Evolutionary conservation across 345 rosid species (phyloP).

Genomic region (thale cress (Arabidopsis thaliana)): DNA sequence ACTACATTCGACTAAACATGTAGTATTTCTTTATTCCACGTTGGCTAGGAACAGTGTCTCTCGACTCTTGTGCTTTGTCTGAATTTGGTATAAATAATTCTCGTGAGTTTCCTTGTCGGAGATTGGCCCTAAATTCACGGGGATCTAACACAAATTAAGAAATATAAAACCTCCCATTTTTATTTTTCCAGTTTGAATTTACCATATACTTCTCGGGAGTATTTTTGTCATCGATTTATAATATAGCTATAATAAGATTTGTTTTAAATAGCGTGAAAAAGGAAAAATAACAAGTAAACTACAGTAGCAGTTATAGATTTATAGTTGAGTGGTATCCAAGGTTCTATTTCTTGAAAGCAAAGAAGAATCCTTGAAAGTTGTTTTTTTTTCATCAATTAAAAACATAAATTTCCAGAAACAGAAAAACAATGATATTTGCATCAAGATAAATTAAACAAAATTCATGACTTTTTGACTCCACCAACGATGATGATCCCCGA

Average conservation of each 20-base stretch:
- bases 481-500: no score
- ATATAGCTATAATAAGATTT: not conserved
- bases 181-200: no score
- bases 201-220: not conserved
- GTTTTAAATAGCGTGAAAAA: not conserved
- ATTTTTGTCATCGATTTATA: not conserved
- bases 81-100: conserved; percentile 10
- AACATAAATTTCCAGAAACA: no score
- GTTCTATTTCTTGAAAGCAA: conserved; percentile 30
- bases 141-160: not conserved
- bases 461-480: no score
- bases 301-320: conserved; percentile 7
- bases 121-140: conserved; percentile 45
- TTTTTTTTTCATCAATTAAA: no score
- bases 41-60: conserved; percentile 34
- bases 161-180: not conserved
- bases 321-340: conserved; percentile 42
- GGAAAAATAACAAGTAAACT: not conserved
- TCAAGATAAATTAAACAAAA: no score
- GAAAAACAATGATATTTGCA: no score
- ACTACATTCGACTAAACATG: not conserved
- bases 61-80: conserved; percentile 41
- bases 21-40: conserved; percentile 5
- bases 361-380: not conserved
- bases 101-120: conserved; percentile 47